Evolutionary conservation across 371 early-diverging fungal species (phyloP), one percentile per base, ranked within the genome.

Genomic region (Mucor irregularis): DNA sequence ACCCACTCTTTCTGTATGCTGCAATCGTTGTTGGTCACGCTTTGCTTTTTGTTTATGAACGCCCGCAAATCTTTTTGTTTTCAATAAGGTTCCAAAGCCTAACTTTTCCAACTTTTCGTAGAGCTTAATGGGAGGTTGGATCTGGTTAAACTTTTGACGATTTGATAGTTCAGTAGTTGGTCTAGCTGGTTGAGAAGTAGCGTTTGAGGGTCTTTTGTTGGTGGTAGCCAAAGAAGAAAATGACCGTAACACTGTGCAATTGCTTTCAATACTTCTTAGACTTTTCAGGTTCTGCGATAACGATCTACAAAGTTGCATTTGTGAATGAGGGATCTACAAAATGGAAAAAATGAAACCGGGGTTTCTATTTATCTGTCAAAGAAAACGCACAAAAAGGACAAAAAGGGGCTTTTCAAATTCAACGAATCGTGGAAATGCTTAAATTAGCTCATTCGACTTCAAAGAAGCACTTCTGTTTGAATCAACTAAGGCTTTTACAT

Each of bases 81-180:
- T 61, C 50, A 72, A 58, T 17, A 79, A 44, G 1, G 64, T 59
- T 8, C 74, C 76, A 56, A 79, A 76, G 2, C 80, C 80, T 19
- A 79, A 52, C 28, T 60, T 64, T 49, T 74, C 80, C 0, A 79
- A 59, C 17, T 70, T 71, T 42, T 70, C 69, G 60, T 67, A 79
- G 14, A 76, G 48, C 4, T 62, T 62, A 6, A 58, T 44, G 26
- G 80, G 65, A 1, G 80, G 80, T 39, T 70, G 63, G 13, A 76
- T 58, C 38, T 68, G 70, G 13, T 69, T 68, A 25, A 79, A 79
- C 46, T 70, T 74, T 56, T 75, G 66, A 17, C 76, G 80, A 60
- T 79, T 79, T 2, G 80, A 79, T 9, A 58, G 30, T 26, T 33
- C 34, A 13, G 10, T 14, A 10, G 30, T 28, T 30, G 34, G 37